Base-by-base conservation (phyloP, 306 rosid genomes). In the Cucurbita pepo region DNA sequence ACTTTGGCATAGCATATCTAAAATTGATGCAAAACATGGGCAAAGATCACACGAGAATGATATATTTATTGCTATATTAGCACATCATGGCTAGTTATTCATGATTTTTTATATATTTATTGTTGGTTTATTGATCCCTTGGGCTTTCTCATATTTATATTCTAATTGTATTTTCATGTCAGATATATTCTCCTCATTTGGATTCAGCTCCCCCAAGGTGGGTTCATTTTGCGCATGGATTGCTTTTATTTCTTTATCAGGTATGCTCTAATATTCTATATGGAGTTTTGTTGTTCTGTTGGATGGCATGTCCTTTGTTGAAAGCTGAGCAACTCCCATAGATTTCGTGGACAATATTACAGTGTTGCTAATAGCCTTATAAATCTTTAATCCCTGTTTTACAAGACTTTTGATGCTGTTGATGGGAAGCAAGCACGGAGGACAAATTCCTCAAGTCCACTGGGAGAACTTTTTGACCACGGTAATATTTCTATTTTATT, bases 401-500 rank as follows among this genome's bases (percentile, higher is more conserved):
- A 56, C 66, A 70, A 95, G 99, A 91, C 99, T 70, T 91, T 95
- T 86, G 99, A 95, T 80, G 97, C 97, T 60, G 97, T 89, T 82
- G 99, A 91, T 79, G 99, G 99, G 79, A 95, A 95, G 83, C 99
- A 95, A 95, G 99, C 99, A 48, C 83, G 99, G 58, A 87, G 99
- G 59, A 95, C 99, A 75, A 91, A 71, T 83, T 95, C 99, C 78
- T 89, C 99, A 4, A 95, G 99, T 77, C 99, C 99, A 63, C 66
- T 91, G 57, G 99, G 99, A 76, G 99, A 91, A 84, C 90, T 95
- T 72, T 95, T 95, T 76, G 97, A 95, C 81, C 97, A 95, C 78
- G 97, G 97, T 95, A 72, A 78, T 74, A 75, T 80, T 52, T 75
- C 70, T 73, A 25, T 4, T 64, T 64, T 63, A 18, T 40, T 19